These are phyloP conservation scores for Camelina sativa DNA, from an alignment of 345 rosid genomes.

Conservation along the genomic window DNA sequence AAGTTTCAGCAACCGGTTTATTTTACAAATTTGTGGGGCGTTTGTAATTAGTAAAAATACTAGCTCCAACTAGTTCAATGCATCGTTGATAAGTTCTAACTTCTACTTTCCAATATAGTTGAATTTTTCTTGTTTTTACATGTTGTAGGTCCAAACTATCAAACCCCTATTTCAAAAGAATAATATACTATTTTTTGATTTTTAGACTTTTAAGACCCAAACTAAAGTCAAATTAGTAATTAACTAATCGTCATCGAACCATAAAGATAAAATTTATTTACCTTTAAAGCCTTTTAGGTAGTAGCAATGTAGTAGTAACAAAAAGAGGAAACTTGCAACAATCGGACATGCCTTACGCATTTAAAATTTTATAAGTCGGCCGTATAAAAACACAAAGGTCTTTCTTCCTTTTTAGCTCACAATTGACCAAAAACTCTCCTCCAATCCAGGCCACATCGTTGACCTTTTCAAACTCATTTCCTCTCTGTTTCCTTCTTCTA, in stretches of 20 bases:
- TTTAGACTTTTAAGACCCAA: not conserved
- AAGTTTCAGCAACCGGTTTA: not conserved
- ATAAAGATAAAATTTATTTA: not conserved
- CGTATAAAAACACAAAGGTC: conserved; percentile 41
- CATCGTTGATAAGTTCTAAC: conserved; percentile 26
- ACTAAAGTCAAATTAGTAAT: conserved; percentile 7
- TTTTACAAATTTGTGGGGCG: not conserved
- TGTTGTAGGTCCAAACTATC: conserved; percentile 38
- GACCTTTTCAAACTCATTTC: conserved; percentile 42
- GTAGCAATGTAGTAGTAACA: not conserved
- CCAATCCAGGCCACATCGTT: conserved; percentile 37
- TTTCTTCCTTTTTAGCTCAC: conserved; percentile 21
- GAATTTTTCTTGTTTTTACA: not conserved
- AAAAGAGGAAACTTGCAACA: conserved; percentile 11
- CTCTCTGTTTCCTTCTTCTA: conserved; percentile 32
- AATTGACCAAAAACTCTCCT: conserved; percentile 44
- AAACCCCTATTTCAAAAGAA: conserved; percentile 24
- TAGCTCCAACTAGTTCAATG: conserved; percentile 24
- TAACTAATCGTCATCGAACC: not conserved
- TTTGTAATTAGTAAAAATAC: not conserved
- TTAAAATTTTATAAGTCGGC: conserved; percentile 27
- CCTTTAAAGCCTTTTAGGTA: not conserved
- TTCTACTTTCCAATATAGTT: conserved; percentile 10
- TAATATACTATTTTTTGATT: not conserved
- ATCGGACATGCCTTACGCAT: conserved; percentile 39